Conservation (phyloP, 192 early-diverging fungal genomes). For the Mortierella alpina region DNA sequence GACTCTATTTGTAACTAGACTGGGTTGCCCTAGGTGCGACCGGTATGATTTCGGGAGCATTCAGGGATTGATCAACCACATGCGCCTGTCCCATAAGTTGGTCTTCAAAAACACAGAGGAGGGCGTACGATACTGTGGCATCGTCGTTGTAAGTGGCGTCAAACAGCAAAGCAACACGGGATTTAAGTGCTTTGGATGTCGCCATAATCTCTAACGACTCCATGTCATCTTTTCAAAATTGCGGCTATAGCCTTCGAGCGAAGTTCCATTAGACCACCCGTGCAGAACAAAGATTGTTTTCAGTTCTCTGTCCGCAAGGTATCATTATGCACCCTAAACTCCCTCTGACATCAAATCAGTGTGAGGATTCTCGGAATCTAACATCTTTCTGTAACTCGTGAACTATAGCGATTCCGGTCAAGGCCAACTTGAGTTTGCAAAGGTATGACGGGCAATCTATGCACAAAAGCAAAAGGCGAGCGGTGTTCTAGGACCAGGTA, state of each 20-base stretch:
- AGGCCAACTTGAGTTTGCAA: slow-evolving; percentile 19
- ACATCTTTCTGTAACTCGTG: background rate
- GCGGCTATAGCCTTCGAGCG: slow-evolving; percentile 22
- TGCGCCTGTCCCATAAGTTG: slow-evolving; percentile 74
- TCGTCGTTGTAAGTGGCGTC: slow-evolving; percentile 62
- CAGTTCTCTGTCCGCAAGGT: slow-evolving; percentile 33
- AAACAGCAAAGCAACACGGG: background rate
- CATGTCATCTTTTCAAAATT: too few relatives aligned
- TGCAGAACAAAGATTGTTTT: slow-evolving; percentile 46
- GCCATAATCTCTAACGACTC: too few relatives aligned
- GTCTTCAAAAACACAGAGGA: slow-evolving; percentile 84
- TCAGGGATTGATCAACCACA: slow-evolving; percentile 91
- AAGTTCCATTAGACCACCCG: slow-evolving; percentile 42
- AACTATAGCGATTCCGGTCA: slow-evolving; percentile 26
- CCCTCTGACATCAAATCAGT: background rate
- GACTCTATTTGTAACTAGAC: slow-evolving; percentile 43
- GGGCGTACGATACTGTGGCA: slow-evolving; percentile 78
- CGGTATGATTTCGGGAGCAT: slow-evolving; percentile 82
- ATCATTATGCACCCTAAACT: background rate
- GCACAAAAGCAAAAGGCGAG: background rate
- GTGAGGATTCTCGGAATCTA: too few relatives aligned
- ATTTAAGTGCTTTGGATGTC: too few relatives aligned
- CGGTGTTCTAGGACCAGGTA: too few relatives aligned
- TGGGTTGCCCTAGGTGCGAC: slow-evolving; percentile 82
- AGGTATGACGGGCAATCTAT: slow-evolving; percentile 1